Evolutionary conservation across 352 stramenopile species (phyloP).

Genomic region (Pythium coloratum): DNA sequence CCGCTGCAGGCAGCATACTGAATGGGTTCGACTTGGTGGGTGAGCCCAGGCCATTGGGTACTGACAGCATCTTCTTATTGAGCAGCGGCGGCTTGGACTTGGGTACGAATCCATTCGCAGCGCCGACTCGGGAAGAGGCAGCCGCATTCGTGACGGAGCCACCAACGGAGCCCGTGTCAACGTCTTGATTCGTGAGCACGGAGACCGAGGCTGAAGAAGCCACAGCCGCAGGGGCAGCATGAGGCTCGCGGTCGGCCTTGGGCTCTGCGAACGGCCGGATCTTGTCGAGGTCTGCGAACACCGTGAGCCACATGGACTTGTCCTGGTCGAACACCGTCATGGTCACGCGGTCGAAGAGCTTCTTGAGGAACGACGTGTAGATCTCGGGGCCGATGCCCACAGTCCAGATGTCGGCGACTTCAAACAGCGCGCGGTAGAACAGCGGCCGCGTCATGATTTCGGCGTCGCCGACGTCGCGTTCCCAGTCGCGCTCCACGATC

Average conservation of each 20-base stretch:
- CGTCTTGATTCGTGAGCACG: conserved; percentile 20
- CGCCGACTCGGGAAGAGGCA: not conserved
- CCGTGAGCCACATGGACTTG: conserved; percentile 63
- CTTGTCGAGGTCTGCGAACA: conserved; percentile 70
- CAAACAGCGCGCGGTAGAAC: conserved; percentile 70
- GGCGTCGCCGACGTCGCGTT: conserved; percentile 43
- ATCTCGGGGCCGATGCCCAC: conserved; percentile 57
- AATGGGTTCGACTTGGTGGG: conserved; percentile 20
- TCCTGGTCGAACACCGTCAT: conserved; percentile 73
- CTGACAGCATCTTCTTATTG: conserved; percentile 31
- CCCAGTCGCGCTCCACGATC: conserved; percentile 84
- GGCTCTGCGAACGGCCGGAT: conserved; percentile 64
- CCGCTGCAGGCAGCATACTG: conserved; percentile 2
- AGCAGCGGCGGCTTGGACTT: conserved; percentile 27
- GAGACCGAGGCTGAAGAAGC: not conserved
- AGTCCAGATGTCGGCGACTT: conserved; percentile 86
- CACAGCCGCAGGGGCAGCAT: not conserved
- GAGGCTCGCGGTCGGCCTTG: conserved; percentile 18
- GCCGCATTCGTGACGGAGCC: not conserved
- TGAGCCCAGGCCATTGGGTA: conserved; percentile 28
- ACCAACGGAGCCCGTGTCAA: not conserved
- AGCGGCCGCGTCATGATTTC: conserved; percentile 56
- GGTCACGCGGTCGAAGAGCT: conserved; percentile 78
- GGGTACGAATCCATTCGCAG: not conserved
- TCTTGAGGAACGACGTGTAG: conserved; percentile 69